phyloP scores from a whole-genome alignment of 768 basidiomycete species.

The Collybia nuda region DNA sequence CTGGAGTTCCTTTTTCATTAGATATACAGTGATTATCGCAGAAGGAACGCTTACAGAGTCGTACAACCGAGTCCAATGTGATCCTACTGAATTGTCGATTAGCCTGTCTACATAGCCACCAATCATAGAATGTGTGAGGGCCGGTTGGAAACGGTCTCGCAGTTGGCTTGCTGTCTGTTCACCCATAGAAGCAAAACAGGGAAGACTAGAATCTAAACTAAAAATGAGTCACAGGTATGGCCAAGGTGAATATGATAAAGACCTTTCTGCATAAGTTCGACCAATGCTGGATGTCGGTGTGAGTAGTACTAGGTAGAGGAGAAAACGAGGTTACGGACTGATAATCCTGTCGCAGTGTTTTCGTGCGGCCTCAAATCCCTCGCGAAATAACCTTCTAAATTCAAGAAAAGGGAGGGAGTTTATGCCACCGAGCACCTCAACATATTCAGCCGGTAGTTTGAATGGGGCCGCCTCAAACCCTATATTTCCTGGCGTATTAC shows the following conservation, averaged over 20 bases:
- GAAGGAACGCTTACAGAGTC: slow-evolving; percentile 70
- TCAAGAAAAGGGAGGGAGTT: slow-evolving; percentile 74
- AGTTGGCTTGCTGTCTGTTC: slow-evolving; percentile 88
- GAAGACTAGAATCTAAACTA: slow-evolving; percentile 82
- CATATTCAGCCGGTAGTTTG: slow-evolving; percentile 92
- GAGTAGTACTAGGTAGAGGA: neutral
- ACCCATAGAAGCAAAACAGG: slow-evolving; percentile 88
- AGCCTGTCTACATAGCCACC: slow-evolving; percentile 89
- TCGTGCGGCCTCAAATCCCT: slow-evolving; percentile 90
- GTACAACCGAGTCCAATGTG: slow-evolving; percentile 93
- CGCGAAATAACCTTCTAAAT: slow-evolving; percentile 85
- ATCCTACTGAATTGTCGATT: slow-evolving; percentile 87
- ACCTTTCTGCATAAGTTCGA: slow-evolving; percentile 98
- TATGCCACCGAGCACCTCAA: slow-evolving; percentile 92
- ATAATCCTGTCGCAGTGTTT: slow-evolving; percentile 97
- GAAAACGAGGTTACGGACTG: slow-evolving; percentile 49
- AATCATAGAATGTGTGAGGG: slow-evolving; percentile 79
- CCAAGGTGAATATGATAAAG: neutral
- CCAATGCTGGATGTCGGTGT: slow-evolving; percentile 46
- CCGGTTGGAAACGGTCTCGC: slow-evolving; percentile 92
- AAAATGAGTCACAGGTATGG: neutral
- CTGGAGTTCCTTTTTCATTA: slow-evolving; percentile 37
- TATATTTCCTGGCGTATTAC: slow-evolving; percentile 95
- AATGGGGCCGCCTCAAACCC: slow-evolving; percentile 99
- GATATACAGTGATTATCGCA: neutral